Evolutionary conservation across 345 rosid species (phyloP).

Genomic region (Corchorus capsularis): DNA sequence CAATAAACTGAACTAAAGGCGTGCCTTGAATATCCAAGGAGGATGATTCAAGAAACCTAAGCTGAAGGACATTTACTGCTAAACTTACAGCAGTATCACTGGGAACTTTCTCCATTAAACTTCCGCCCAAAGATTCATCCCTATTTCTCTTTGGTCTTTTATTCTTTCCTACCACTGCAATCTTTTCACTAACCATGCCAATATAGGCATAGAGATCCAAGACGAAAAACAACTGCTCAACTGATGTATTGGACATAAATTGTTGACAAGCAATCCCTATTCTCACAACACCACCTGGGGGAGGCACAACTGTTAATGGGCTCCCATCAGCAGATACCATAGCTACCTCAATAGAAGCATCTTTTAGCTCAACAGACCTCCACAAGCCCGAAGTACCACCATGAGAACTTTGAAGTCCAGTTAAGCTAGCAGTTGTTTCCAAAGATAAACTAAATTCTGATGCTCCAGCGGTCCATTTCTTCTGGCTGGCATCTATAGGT

Average conservation of each 20-base stretch:
- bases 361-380: conserved; percentile 84
- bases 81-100: conserved; percentile 91
- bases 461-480: conserved; percentile 80
- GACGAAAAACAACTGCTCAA: conserved; percentile 93
- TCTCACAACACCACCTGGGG: conserved; percentile 94
- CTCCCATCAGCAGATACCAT: conserved; percentile 94
- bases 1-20: conserved; percentile 90
- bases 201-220: conserved; percentile 82
- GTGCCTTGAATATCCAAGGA: conserved; percentile 52
- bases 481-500: conserved; percentile 95
- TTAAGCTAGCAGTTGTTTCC: conserved; percentile 56
- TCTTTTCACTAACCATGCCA: conserved; percentile 78
- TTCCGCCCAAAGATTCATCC: conserved; percentile 44
- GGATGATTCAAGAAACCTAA: conserved; percentile 83
- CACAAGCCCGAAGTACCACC: conserved; percentile 54
- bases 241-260: conserved; percentile 84
- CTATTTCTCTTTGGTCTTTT: conserved; percentile 41
- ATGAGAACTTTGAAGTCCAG: conserved; percentile 33
- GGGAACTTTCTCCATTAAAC: conserved; percentile 89
- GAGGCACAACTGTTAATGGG: conserved; percentile 81
- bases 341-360: conserved; percentile 70
- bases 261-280: conserved; percentile 85
- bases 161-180: conserved; percentile 65
- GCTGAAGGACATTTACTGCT: conserved; percentile 68
- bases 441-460: conserved; percentile 71